phyloP scores from a whole-genome alignment of 345 rosid species.

The Boechera divaricarpa region DNA sequence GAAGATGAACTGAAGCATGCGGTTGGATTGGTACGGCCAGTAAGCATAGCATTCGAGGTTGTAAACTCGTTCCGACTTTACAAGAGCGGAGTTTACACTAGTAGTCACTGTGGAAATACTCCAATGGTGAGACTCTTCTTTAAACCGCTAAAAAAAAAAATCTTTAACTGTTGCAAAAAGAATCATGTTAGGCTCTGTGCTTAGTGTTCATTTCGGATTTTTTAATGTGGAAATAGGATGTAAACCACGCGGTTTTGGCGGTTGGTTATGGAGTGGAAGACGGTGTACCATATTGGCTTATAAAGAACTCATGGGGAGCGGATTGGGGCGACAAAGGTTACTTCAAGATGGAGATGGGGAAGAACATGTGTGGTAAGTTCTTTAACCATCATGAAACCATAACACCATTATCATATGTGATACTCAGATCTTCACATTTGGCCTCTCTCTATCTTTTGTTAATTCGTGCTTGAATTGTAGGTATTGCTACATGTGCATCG shows the following conservation, averaged over 20 bases:
- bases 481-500: constrained; percentile 93
- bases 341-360: constrained; percentile 96
- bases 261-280: constrained; percentile 92
- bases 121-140: constrained; percentile 61
- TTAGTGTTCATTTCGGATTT: neutral
- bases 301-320: constrained; percentile 93
- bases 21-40: constrained; percentile 86
- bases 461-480: constrained; percentile 49
- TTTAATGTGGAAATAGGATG: constrained; percentile 60
- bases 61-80: constrained; percentile 67
- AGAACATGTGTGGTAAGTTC: constrained; percentile 95
- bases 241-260: constrained; percentile 96
- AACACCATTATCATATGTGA: neutral
- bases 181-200: neutral
- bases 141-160: neutral
- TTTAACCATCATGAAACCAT: constrained; percentile 18
- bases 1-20: constrained; percentile 94
- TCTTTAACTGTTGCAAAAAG: neutral
- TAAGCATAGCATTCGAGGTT: constrained; percentile 90
- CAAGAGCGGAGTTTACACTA: constrained; percentile 83
- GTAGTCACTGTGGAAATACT: constrained; percentile 66
- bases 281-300: constrained; percentile 84
- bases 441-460: constrained; percentile 7
- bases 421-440: neutral
- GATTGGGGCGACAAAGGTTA: constrained; percentile 84